Percentiles rank a stretch among this genome's conserved stretches.
Conservation (phyloP, 306 rosid genomes). For the Notholithocarpus densiflorus region DNA sequence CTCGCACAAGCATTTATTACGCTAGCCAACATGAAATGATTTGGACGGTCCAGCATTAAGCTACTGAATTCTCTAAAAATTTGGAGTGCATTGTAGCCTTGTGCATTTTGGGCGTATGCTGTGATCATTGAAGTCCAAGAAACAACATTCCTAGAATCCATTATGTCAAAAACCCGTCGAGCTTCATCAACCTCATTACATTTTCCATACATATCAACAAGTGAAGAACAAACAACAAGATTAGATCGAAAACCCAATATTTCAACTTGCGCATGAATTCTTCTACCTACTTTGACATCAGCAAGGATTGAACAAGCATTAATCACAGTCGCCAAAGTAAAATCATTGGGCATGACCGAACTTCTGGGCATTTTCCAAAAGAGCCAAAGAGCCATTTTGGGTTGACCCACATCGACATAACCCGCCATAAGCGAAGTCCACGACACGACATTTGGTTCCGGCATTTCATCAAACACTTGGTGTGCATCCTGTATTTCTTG, state of each 20-base stretch:
- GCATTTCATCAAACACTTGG: slow-evolving; percentile 61
- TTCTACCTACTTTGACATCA: slow-evolving; percentile 40
- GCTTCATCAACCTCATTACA: slow-evolving; percentile 61
- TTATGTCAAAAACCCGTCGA: slow-evolving; percentile 50
- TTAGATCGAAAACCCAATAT: slow-evolving; percentile 45
- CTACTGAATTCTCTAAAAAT: slow-evolving; percentile 50
- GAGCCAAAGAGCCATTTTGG: slow-evolving; percentile 39
- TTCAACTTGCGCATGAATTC: slow-evolving; percentile 50
- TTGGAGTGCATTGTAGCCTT: slow-evolving; percentile 51
- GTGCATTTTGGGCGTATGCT: slow-evolving; percentile 70
- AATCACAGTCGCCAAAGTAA: slow-evolving; percentile 59
- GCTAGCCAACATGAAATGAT: slow-evolving; percentile 76
- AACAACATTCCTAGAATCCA: slow-evolving; percentile 58
- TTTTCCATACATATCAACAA: slow-evolving; percentile 81
- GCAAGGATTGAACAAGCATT: slow-evolving; percentile 72
- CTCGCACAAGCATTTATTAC: slow-evolving; percentile 70
- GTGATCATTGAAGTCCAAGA: slow-evolving; percentile 89
- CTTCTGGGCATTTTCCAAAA: slow-evolving; percentile 46
- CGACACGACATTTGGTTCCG: slow-evolving; percentile 60
- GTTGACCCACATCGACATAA: slow-evolving; percentile 35
- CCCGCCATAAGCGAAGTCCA: slow-evolving; percentile 83
- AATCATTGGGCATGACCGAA: slow-evolving; percentile 56
- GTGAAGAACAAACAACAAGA: slow-evolving; percentile 65
- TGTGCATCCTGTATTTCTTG: slow-evolving; percentile 43
- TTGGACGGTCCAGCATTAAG: slow-evolving; percentile 36